phyloP scores from a whole-genome alignment of 2,329 filamentous ascomycete genomes.

The Verticillium isaacii region DNA sequence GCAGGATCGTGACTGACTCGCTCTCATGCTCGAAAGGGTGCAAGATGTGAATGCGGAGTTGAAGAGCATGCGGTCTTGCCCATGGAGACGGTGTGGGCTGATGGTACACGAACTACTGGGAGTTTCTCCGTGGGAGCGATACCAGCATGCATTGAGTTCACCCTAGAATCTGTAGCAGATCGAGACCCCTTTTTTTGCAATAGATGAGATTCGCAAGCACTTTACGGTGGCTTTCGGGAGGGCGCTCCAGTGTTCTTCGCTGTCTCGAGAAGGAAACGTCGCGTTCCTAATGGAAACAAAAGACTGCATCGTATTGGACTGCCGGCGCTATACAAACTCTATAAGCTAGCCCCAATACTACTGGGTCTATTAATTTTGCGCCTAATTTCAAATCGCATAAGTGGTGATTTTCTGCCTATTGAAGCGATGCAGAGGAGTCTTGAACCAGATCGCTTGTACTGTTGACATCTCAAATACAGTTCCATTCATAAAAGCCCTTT shows the following conservation, averaged over 20 bases:
- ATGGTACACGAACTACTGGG: too few species aligned
- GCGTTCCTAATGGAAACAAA: not conserved
- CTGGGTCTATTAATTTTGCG: too few species aligned
- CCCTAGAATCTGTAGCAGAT: too few species aligned
- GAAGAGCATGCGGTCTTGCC: not conserved
- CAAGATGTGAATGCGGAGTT: not conserved
- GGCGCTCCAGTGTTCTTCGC: not conserved
- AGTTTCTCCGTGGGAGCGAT: too few species aligned
- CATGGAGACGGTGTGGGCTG: too few species aligned
- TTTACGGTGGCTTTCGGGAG: too few species aligned
- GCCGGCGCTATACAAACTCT: not conserved
- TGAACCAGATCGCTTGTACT: not conserved
- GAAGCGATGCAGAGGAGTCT: not conserved
- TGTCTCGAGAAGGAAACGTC: not conserved
- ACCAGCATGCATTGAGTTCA: too few species aligned
- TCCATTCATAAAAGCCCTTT: conserved; percentile 6
- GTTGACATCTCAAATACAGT: not conserved
- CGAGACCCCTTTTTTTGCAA: too few species aligned
- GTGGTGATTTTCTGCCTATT: too few species aligned
- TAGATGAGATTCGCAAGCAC: too few species aligned
- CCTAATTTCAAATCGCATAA: too few species aligned
- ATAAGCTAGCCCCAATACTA: not conserved
- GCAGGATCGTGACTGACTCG: not conserved
- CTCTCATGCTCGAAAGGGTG: not conserved
- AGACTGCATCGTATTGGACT: not conserved